phyloP scores from a whole-genome alignment of 768 basidiomycete genomes.

The Russula brevipes region DNA sequence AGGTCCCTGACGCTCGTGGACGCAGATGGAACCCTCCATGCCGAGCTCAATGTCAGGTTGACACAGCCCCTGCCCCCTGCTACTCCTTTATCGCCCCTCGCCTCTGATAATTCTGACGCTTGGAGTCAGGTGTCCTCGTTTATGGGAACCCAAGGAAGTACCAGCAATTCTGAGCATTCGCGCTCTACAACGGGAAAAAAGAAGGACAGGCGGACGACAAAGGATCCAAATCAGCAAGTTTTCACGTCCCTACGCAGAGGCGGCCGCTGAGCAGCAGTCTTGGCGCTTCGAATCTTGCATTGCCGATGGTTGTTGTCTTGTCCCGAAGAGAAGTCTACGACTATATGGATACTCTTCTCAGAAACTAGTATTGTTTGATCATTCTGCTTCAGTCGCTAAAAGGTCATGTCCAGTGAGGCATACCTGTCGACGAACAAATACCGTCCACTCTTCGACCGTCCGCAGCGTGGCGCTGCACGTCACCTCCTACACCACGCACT shows the following conservation, averaged over 20 bases:
- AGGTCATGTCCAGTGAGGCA: not conserved
- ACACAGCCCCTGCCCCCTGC: not conserved
- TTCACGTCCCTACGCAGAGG: constrained; percentile 6
- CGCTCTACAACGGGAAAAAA: not conserved
- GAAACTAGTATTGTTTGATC: not conserved
- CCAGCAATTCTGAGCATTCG: not conserved
- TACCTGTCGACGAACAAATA: not conserved
- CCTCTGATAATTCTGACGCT: not conserved
- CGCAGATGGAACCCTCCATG: constrained; percentile 27
- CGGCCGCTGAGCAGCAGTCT: not conserved
- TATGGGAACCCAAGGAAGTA: not conserved
- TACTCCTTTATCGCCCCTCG: not conserved
- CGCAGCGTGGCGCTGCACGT: too few relatives aligned
- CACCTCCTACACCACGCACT: too few relatives aligned
- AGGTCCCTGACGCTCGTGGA: constrained; percentile 27
- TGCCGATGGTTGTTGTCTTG: not conserved
- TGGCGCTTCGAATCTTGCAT: not conserved
- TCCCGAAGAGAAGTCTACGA: not conserved
- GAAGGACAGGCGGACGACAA: not conserved
- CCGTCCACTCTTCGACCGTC: too few relatives aligned
- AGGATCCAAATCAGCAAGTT: not conserved
- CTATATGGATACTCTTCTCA: not conserved
- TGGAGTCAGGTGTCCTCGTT: constrained; percentile 1
- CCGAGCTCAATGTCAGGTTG: constrained; percentile 8
- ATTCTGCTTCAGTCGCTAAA: not conserved